Evolutionary conservation across 805 yeast species (phyloP), one percentile per base, ranked within the genome.

Genomic region (Schwanniomyces vanrijiae): DNA sequence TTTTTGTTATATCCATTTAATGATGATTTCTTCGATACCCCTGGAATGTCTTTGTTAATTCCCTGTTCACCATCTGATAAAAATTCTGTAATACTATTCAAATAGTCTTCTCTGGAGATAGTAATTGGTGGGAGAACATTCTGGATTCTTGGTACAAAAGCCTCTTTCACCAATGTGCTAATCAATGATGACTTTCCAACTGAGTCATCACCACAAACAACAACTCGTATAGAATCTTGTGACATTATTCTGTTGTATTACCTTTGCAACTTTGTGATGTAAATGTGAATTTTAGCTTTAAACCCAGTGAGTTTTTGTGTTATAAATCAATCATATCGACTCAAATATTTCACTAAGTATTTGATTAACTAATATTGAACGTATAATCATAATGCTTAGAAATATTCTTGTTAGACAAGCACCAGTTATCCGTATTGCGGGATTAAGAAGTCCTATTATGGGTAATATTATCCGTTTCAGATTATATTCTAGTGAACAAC

Each of bases 161-260:
- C 78, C 55, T 88, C 96, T 63, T 90, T 92, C 26, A 90, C 84
- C 20, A 94, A 73, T 0, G 96, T 76, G 0, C 94, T 83, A 19
- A 92, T 82, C 42, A 94, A 69, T 24, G 90, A 82, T 4, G 91
- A 83, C 59, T 89, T 89, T 1, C 96, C 96, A 3, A 89, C 96
- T 20, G 89, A 87, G 50, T 88, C 95, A 67, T 94, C 99, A 9
- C 99, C 99, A 65, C 97, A 90, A 0, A 94, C 84, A 0, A 90
- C 96, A 0, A 94, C 85, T 47, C 96, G 69, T 25, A 92, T 82
- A 1, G 81, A 76, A 45, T 81, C 83, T 62, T 52, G 51, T n/a
- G 62, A 49, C 64, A 48, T 48, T 18, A 11, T 19, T 31, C 5
- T 20, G 13, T n/a, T 18, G 14, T 16, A 16, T 3, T 19, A 14